phyloP scores from a whole-genome alignment of 2,329 filamentous ascomycete species.

The Zasmidium citrigriseum region DNA sequence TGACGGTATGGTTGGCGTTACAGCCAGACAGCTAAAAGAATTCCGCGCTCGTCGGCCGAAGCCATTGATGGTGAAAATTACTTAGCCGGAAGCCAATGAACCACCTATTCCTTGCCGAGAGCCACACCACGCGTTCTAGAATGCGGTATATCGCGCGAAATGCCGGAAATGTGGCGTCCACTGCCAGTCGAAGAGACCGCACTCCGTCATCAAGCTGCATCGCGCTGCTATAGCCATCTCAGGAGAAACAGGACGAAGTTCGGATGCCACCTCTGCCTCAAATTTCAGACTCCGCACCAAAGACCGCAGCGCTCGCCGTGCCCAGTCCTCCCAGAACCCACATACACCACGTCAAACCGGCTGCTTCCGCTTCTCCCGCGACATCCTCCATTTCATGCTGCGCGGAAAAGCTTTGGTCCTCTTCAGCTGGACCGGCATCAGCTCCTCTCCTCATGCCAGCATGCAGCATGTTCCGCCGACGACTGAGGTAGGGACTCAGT shows the following conservation, averaged over 20 bases:
- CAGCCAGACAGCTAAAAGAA: neutral
- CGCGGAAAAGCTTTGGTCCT: neutral
- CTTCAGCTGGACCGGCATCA: neutral
- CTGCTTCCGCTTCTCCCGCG: slow-evolving; percentile 14
- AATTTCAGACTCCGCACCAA: slow-evolving; percentile 11
- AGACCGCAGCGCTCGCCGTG: slow-evolving; percentile 15
- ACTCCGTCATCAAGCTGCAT: neutral
- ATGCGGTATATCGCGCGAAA: neutral
- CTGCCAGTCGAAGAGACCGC: neutral
- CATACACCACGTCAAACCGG: slow-evolving; percentile 11
- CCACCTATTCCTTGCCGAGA: neutral
- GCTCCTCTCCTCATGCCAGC: slow-evolving; percentile 1
- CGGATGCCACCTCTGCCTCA: neutral
- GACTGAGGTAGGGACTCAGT: slow-evolving; percentile 4
- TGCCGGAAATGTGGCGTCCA: neutral
- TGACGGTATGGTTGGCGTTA: neutral
- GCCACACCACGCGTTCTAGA: neutral
- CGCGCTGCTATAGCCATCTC: neutral
- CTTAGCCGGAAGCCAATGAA: neutral
- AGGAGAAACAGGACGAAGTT: neutral
- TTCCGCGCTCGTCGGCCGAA: neutral
- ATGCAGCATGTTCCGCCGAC: slow-evolving; percentile 1
- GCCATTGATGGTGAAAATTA: neutral
- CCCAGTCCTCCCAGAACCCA: slow-evolving; percentile 17
- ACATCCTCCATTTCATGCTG: neutral